Base-by-base conservation (phyloP, 75 land plant species). In the Picea sitchensis region DNA sequence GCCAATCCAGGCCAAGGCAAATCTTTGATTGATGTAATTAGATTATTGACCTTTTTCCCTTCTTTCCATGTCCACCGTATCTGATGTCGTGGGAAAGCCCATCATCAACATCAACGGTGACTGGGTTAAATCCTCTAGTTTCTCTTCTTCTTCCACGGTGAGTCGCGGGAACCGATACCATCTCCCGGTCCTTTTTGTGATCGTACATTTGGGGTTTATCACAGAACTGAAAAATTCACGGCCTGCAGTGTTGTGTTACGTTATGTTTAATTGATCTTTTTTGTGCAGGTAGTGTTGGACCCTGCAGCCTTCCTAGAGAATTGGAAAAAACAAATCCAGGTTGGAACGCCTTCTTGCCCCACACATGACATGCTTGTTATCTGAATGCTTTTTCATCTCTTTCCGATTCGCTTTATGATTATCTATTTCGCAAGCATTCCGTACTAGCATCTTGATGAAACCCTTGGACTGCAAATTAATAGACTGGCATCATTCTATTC, bases 241-340 rank as follows among this genome's bases (percentile, higher is more conserved):
- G 56, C 1, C 56, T 51, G 11, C 56, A 51, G 56, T 11, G 9
- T 51, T 51, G 56, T 51, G 56, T 9, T 51, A 11, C 56, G 56
- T 51, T 51, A 51, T 51, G 56, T 65, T 44, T 14, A 20, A 38
- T 71, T 71, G 8, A 41, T 44, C n/a, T 65, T 77, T 12, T 31
- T 59, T 60, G 13, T 14, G 80, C 77, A 80, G 81, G 81, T 80
- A 14, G 47, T 74, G 61, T 75, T 80, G 81, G 81, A 80, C 61
- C 81, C 81, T 30, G 81, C 78, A 18, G 81, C 81, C 3, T 76
- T 74, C 76, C 78, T 74, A 36, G 78, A 58, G n/a, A 80, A 44
- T 59, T 80, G 81, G 81, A 80, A 80, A 59, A 77, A 77, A n/a
- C 81, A 80, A 77, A 80, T 80, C 21, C 81, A 80, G 81, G 81